A percentile compares a stretch with the other conserved stretches of the same genome.
Conservation (phyloP, 2,329 filamentous ascomycete species). For the Fusarium mexicanum region DNA sequence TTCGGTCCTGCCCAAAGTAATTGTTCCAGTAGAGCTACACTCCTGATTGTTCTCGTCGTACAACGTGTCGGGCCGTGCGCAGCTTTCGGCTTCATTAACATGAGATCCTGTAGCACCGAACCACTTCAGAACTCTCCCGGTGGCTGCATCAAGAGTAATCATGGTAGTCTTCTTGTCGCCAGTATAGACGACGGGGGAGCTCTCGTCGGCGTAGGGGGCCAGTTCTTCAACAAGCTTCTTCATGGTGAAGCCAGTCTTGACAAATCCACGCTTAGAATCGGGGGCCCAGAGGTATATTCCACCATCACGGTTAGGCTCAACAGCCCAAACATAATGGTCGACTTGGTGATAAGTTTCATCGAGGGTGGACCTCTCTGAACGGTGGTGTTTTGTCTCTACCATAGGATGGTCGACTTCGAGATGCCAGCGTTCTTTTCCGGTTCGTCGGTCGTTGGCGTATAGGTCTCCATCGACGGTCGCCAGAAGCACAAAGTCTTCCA, state of each 20-base stretch:
- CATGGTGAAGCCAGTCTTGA: slow-evolving; percentile 77
- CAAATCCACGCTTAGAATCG: slow-evolving; percentile 64
- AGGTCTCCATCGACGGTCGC: slow-evolving; percentile 99
- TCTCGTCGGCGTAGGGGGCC: slow-evolving; percentile 77
- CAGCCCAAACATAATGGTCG: slow-evolving; percentile 93
- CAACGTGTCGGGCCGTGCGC: slow-evolving; percentile 73
- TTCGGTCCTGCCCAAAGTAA: slow-evolving; percentile 86
- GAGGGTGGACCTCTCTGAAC: slow-evolving; percentile 70
- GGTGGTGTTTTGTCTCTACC: slow-evolving; percentile 88
- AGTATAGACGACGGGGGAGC: slow-evolving; percentile 85
- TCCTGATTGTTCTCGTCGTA: slow-evolving; percentile 76
- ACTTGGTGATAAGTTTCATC: slow-evolving; percentile 71
- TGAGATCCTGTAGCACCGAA: slow-evolving; percentile 80
- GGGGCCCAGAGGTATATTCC: slow-evolving; percentile 88
- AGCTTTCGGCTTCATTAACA: slow-evolving; percentile 77
- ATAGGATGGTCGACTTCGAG: slow-evolving; percentile 86
- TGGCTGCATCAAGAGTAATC: slow-evolving; percentile 88
- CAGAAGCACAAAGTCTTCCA: slow-evolving; percentile 99
- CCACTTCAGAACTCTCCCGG: slow-evolving; percentile 82
- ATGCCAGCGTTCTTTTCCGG: slow-evolving; percentile 85
- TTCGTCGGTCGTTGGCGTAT: slow-evolving; percentile 88
- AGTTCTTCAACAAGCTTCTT: slow-evolving; percentile 88
- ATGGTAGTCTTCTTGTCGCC: slow-evolving; percentile 91
- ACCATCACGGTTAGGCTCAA: slow-evolving; percentile 90
- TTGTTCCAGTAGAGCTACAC: slow-evolving; percentile 81